These are phyloP conservation scores for Pseudopyricularia javanii DNA, from an alignment of 2,329 filamentous ascomycete species.

Conservation along the genomic window DNA sequence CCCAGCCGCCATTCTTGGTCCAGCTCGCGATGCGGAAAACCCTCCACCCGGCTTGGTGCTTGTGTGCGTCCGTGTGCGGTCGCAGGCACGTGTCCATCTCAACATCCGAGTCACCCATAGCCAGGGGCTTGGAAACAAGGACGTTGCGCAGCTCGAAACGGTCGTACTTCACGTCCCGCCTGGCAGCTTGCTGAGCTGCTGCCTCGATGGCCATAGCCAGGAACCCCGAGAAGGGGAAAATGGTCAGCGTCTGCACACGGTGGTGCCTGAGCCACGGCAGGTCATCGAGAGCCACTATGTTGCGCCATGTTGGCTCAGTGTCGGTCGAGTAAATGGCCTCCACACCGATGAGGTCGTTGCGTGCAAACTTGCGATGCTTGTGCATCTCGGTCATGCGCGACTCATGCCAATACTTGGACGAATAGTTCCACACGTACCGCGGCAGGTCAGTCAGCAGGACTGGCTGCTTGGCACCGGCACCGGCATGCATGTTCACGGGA, in stretches of 20 bases:
- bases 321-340: slow-evolving; percentile 29
- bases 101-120: slow-evolving; percentile 33
- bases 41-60: slow-evolving; percentile 33
- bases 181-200: slow-evolving; percentile 20
- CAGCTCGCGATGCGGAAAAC: slow-evolving; percentile 45
- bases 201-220: slow-evolving; percentile 39
- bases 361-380: slow-evolving; percentile 23
- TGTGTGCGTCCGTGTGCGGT: slow-evolving; percentile 25
- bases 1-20: slow-evolving; percentile 38
- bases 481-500: background rate
- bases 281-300: slow-evolving; percentile 31
- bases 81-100: slow-evolving; percentile 37
- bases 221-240: slow-evolving; percentile 43
- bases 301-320: slow-evolving; percentile 34
- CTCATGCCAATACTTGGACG: slow-evolving; percentile 33
- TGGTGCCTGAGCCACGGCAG: slow-evolving; percentile 47
- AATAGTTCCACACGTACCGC: slow-evolving; percentile 34
- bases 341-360: slow-evolving; percentile 33
- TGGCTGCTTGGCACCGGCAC: slow-evolving; percentile 14
- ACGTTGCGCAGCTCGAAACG: slow-evolving; percentile 36
- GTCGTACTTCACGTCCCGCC: slow-evolving; percentile 17
- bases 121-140: slow-evolving; percentile 30
- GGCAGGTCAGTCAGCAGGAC: slow-evolving; percentile 30
- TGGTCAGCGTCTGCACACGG: slow-evolving; percentile 39
- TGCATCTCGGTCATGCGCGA: slow-evolving; percentile 28